Base-by-base conservation (phyloP, 371 early-diverging fungal species). In the Parasitella parasitica region DNA sequence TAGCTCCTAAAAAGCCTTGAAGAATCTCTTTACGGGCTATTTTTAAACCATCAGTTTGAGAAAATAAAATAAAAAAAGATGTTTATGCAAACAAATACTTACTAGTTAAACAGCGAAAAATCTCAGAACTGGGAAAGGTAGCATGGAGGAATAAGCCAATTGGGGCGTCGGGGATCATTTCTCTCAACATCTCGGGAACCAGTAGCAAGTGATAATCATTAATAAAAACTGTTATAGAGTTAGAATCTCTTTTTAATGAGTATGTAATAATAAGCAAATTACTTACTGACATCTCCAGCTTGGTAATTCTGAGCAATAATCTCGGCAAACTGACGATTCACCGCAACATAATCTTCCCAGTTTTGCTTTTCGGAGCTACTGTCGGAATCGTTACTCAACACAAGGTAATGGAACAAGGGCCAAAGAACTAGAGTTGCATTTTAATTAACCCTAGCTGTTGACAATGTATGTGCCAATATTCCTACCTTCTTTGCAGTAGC, bases 201-300 rank as follows among this genome's bases (percentile, higher is more conserved):
- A 97, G 70, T 71, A 98, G 84, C 43, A 99, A 73, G 76, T 99
- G 99, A 71, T 99, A 99, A 77, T 99, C 99, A 67, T 99, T 97
- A 56, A 99, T 91, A 96, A 98, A 99, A 38, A 99, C 90, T 85
- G 82, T 48, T 8, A 43, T 4, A 46, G 20, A 9, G 5, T 36
- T 24, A 26, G 9, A 22, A 50, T 2, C 30, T 4, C 50, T 4
- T 51, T 24, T 4, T 32, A 12, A 9, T 28, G 6, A 27, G 20
- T n/a, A n/a, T n/a, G n/a, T n/a, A n/a, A n/a, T n/a, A 18, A 28
- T 26, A 54, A 16, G 15, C 0, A 52, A 20, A 26, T 26, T 12
- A 84, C 76, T 81, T 85, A 85, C 93, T 91, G 46, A 92, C 83
- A 74, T 98, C 99, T 16, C 90, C 93, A 4, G 87, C 83, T 37